Evolutionary conservation across 768 basidiomycete species (phyloP).

Genomic region (Baorangia bicolor): DNA sequence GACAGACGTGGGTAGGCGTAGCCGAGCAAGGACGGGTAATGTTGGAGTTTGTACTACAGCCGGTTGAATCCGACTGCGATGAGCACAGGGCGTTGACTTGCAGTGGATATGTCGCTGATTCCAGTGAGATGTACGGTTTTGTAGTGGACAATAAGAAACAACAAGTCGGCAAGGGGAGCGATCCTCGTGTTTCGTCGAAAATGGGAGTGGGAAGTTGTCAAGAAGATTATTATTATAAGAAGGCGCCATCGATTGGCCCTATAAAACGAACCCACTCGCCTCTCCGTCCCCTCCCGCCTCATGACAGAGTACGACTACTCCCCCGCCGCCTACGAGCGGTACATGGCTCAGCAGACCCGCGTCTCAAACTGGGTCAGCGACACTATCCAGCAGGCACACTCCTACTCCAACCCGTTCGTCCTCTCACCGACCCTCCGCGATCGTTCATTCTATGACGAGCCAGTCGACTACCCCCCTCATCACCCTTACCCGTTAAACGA

Average conservation of each 20-base stretch:
- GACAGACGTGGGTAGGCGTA: not conserved
- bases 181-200: conserved; percentile 1
- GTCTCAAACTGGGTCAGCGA: conserved; percentile 52
- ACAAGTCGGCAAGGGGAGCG: no score
- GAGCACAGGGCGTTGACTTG: no score
- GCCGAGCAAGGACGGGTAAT: no score
- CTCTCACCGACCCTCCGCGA: conserved; percentile 32
- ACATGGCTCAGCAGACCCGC: conserved; percentile 45
- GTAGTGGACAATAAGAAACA: no score
- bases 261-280: conserved; percentile 12
- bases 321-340: conserved; percentile 49
- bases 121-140: no score
- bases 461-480: not conserved
- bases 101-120: no score
- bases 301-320: conserved; percentile 68
- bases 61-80: not conserved
- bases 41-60: not conserved
- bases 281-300: conserved; percentile 8
- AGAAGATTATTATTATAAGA: not conserved
- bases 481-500: conserved; percentile 10
- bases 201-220: not conserved
- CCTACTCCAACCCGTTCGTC: conserved; percentile 29
- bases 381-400: conserved; percentile 33
- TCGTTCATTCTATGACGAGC: conserved; percentile 28
- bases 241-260: conserved; percentile 5